Base-by-base conservation (phyloP, 75 land plant species). In the Sequoia sempervirens region DNA sequence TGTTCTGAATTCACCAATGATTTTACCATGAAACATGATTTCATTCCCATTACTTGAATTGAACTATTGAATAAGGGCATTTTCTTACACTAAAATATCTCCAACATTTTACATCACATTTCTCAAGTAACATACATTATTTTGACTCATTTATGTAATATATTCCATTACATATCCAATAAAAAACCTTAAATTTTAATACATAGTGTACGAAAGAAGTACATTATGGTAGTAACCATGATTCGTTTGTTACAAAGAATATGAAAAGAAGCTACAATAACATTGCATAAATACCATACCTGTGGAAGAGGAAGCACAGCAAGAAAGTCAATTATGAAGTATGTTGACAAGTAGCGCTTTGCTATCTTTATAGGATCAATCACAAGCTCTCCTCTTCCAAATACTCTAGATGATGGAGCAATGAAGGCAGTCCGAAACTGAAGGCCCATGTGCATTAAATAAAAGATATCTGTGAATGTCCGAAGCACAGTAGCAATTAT, bases 381-480 rank as follows among this genome's bases (percentile, higher is more conserved):
- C 20, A 91, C 92, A 41, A 91, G 91, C 53, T 90, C 92, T 20
- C 92, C 92, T 66, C 84, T 87, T 34, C 92, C 92, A 89, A 91
- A 88, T 2, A 91, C 87, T 28, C 91, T 83, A 7, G 91, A 84
- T 37, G 83, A 87, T 37, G 91, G 91, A 37, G 86, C 89, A 32
- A 91, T 83, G 81, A 61, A 91, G 17, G 89, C 92, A 38, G 91
- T 91, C 5, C 87, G 84, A 76, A 91, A 91, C 84, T 85, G 86
- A 36, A 89, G 84, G 14, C 64, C 82, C 69, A 91, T 89, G n/a
- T 91, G 91, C 38, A 91, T 75, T 17, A 85, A n/a, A 76, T 91
- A 91, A 45, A 89, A 87, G 14, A 82, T 14, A 81, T 91, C 92
- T 4, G 80, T 82, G 15, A 85, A 58, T 34, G 92, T 87, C 47